Base-by-base conservation (phyloP, 73 alveolate species). In the Paraurostyla sp. region DNA sequence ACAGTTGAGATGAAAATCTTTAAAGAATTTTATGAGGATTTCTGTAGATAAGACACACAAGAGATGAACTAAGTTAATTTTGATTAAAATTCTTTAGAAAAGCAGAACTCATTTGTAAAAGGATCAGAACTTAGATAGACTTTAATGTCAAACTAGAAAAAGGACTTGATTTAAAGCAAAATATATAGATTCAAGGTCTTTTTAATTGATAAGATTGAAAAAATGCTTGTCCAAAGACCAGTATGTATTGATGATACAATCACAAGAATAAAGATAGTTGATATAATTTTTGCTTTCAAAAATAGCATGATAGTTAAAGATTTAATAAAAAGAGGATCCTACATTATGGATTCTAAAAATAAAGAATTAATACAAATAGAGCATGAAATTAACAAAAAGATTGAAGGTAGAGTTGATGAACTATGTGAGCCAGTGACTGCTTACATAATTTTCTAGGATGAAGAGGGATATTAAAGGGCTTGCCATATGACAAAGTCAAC, bases 381-480 rank as follows among this genome's bases (percentile, higher is more conserved):
- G 22, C 20, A 52, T 3, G 25, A 51, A 20, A 3, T 78, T 7
- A 36, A 54, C 23, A 78, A 78, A 7, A 13, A 20, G 30, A 15
- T 78, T 1, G 38, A 50, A 35, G 23, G 40, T 16, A 78, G 52
- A 2, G 40, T 22, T 3, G 89, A 78, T 16, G 78, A 36, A 22
- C 16, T 78, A 0, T 51, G 80, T 11, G 60, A 54, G 29, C 89
- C 89, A 4, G 78, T 54, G 6, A 78, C 63, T n/a, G 89, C 89
- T 0, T 78, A 52, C 40, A 78, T 78, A 6, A 78, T 52, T 35
- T 54, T 78, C 38, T 50, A 78, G 52, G 89, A 78, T 51, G 89
- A 78, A 36, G 89, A 78, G 52, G 93, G 93, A 36, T 87, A 87
- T 75, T 22, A 71, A 25, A 71, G 87, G 22, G 93, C 93, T 0